Conservation (phyloP, 116 monocot genomes). For the Zostera marina region DNA sequence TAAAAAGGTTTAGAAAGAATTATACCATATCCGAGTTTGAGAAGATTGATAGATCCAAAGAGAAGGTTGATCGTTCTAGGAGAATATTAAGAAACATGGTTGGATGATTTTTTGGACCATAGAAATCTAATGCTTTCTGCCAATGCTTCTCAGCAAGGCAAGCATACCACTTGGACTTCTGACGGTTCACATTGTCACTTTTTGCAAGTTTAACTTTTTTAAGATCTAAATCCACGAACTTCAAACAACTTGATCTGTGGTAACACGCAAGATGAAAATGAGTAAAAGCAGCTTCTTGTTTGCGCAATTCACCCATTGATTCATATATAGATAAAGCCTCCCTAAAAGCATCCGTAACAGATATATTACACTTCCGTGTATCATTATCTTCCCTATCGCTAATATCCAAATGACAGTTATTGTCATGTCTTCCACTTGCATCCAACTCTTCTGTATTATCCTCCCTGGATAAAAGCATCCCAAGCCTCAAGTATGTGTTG, state of each 20-base stretch:
- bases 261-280: conserved; percentile 85
- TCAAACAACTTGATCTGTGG: conserved; percentile 56
- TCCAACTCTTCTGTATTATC: conserved; percentile 17
- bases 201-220: conserved; percentile 23
- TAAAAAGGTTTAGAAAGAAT: conserved; percentile 2
- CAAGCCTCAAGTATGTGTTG: conserved; percentile 75
- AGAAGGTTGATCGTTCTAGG: conserved; percentile 65
- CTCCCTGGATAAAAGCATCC: conserved; percentile 91
- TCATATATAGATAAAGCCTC: conserved; percentile 77
- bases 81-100: conserved; percentile 66
- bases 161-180: conserved; percentile 76
- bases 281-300: conserved; percentile 88
- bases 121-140: conserved; percentile 67
- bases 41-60: conserved; percentile 28
- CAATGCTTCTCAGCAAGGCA: conserved; percentile 79
- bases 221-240: conserved; percentile 35
- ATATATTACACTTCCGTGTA: conserved; percentile 26
- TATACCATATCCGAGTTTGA: conserved; percentile 52
- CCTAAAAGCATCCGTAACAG: conserved; percentile 77
- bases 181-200: conserved; percentile 22
- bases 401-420: neutral
- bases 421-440: conserved; percentile 7
- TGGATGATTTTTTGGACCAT: conserved; percentile 78
- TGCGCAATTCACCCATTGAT: conserved; percentile 57
- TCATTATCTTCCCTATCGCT: conserved; percentile 11